Percentiles rank a stretch among this genome's conserved stretches.
phyloP scores from a whole-genome alignment of 202 grass and related monocot genomes.

The Schoenoplectus triqueter region DNA sequence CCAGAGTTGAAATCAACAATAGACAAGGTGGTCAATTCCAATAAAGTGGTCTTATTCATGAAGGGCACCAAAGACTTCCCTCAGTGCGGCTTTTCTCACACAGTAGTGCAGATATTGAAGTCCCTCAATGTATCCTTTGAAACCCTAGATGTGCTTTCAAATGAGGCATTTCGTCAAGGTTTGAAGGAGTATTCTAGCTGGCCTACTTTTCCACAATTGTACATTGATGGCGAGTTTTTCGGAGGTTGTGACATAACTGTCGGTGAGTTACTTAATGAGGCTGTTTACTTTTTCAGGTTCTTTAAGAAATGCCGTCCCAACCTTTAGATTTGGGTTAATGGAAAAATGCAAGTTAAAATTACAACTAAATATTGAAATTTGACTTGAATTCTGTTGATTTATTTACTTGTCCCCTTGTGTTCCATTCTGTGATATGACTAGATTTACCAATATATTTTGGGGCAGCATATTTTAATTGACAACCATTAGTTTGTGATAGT shows the following conservation, averaged over 20 bases:
- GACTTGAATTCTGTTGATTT: too few species aligned
- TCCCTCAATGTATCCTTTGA: constrained; percentile 91
- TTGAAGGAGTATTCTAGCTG: constrained; percentile 95
- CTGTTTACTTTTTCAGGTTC: not conserved
- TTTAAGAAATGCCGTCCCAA: not conserved
- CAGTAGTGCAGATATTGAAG: constrained; percentile 86
- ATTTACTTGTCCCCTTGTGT: not conserved
- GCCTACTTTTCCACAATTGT: constrained; percentile 96
- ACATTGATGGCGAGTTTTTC: constrained; percentile 89
- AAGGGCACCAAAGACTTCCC: constrained; percentile 96
- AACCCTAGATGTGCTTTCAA: constrained; percentile 86
- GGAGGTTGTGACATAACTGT: constrained; percentile 85
- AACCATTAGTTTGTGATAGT: not conserved
- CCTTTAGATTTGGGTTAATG: not conserved
- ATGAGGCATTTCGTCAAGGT: constrained; percentile 77
- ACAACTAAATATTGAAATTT: too few species aligned
- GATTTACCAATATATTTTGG: not conserved
- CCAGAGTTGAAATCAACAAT: constrained; percentile 71
- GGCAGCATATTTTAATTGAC: not conserved
- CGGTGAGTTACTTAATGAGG: constrained; percentile 39
- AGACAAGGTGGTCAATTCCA: constrained; percentile 77
- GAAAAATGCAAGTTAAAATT: not conserved
- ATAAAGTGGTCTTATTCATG: constrained; percentile 93
- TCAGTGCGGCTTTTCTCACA: constrained; percentile 97
- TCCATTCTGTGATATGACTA: not conserved